A percentile compares a stretch with the other conserved stretches of the same genome.
Conservation (phyloP, 495 filamentous ascomycete genomes). For the Pseudoneurospora amorphoporcata region DNA sequence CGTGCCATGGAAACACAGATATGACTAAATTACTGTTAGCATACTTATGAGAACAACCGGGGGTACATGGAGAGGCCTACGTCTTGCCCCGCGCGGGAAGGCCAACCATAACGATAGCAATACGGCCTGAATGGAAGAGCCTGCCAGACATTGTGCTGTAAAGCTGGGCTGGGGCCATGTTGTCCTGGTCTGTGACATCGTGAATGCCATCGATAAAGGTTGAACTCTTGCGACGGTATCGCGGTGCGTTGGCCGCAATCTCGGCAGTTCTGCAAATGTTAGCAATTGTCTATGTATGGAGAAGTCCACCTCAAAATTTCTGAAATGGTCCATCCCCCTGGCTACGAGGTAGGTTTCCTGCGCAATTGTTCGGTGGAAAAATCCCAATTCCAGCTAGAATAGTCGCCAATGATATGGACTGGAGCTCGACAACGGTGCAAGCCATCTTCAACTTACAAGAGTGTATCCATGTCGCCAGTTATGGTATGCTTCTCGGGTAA, state of each 20-base stretch:
- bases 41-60: background rate
- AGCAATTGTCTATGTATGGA: slow-evolving; percentile 1
- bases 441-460: slow-evolving; percentile 50
- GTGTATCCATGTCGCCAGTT: slow-evolving; percentile 56
- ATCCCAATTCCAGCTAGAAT: background rate
- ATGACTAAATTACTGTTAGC: slow-evolving; percentile 47
- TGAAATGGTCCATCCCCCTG: slow-evolving; percentile 3
- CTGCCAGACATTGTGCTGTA: slow-evolving; percentile 97
- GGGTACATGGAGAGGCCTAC: slow-evolving; percentile 36
- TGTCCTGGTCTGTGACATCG: slow-evolving; percentile 66
- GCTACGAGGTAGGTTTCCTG: background rate
- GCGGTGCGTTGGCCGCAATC: slow-evolving; percentile 74
- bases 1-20: slow-evolving; percentile 90
- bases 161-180: slow-evolving; percentile 89
- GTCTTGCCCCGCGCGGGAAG: slow-evolving; percentile 95
- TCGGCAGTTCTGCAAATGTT: slow-evolving; percentile 57
- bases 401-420: background rate
- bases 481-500: background rate
- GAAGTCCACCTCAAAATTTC: background rate
- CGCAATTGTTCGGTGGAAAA: background rate
- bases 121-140: slow-evolving; percentile 92
- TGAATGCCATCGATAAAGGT: slow-evolving; percentile 98
- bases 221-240: slow-evolving; percentile 75
- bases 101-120: slow-evolving; percentile 94
- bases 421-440: background rate